Evolutionary conservation across 2,329 filamentous ascomycete species (phyloP), one percentile per base, ranked within the genome.

Genomic region (Clarireedia sp.): DNA sequence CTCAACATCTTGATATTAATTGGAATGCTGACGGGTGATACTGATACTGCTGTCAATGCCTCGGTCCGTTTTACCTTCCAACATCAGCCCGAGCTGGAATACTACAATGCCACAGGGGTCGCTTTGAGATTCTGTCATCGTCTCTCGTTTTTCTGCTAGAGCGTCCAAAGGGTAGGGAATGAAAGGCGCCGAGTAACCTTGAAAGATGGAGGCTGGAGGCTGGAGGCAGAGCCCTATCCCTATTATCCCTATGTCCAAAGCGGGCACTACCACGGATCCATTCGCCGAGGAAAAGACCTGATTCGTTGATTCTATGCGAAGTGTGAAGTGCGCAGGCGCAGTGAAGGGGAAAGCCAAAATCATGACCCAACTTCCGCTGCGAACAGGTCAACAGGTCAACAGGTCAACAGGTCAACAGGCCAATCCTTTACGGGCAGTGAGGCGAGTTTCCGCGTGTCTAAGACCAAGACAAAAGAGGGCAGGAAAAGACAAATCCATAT

Each of bases 131-230:
- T 47, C 45, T 33, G 29, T 33, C 29, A 33, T 33, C 29, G 10
- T 33, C 29, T 33, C 10, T n/a, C 26, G 5, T 46, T 24, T 46
- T 37, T 14, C 5, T 29, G n/a, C 29, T 33, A 33, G 12, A 46
- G 17, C 40, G 19, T n/a, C 10, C 19, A 21, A 48, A 48, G 38
- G 51, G 19, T n/a, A n/a, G n/a, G n/a, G n/a, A 26, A 26, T 19
- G 21, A 54, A 48, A 41, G 24, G 16, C 19, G 16, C 8, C n/a
- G 16, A 19, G n/a, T 19, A 41, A 19, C n/a, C 38, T 41, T 16
- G n/a, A 48, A 19, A 44, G 48, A 49, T 48, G 36, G 37, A 54
- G 52, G 52, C 52, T 54, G 45, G 52, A 49, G 52, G 24, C 24
- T 26, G 8, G 24, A 26, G 24, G 6, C 24, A 7, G 24, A 26